A percentile compares a stretch with the other conserved stretches of the same genome.
phyloP scores from a whole-genome alignment of 345 rosid species.

The Aquilaria malaccensis region DNA sequence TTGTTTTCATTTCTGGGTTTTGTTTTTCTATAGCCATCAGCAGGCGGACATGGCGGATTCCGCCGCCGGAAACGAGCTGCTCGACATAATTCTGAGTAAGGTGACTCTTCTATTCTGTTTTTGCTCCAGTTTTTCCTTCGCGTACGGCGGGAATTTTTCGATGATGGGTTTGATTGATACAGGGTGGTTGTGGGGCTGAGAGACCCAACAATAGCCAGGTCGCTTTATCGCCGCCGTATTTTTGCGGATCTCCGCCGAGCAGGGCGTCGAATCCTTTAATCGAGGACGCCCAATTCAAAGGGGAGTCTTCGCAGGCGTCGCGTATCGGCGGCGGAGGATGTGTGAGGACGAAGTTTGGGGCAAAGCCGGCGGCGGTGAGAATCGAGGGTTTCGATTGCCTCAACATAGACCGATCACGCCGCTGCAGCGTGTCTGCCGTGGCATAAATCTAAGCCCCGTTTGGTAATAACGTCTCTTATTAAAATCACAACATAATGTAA shows the following conservation, averaged over 20 bases:
- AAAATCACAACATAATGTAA: no score
- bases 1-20: background rate
- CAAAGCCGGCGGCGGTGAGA: constrained; percentile 58
- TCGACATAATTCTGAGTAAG: constrained; percentile 54
- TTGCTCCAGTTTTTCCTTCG: no score
- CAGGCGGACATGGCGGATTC: constrained; percentile 44
- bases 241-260: constrained; percentile 66
- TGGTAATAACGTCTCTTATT: no score
- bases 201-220: no score
- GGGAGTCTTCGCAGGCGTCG: constrained; percentile 31
- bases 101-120: constrained; percentile 14
- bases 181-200: constrained; percentile 43
- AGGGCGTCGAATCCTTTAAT: constrained; percentile 60
- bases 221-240: constrained; percentile 38
- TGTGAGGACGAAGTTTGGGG: constrained; percentile 48
- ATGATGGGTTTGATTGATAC: background rate
- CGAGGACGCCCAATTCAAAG: constrained; percentile 57
- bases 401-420: constrained; percentile 30
- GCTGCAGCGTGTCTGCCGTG: constrained; percentile 66
- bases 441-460: constrained; percentile 24
- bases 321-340: constrained; percentile 44
- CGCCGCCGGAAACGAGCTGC: constrained; percentile 48
- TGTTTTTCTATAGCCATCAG: constrained; percentile 15
- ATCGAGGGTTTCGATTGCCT: constrained; percentile 65
- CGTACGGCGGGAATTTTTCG: no score